Percentiles rank a stretch among this genome's conserved stretches.
phyloP scores from a whole-genome alignment of 2,329 filamentous ascomycete genomes.

The Botrytis fragariae region DNA sequence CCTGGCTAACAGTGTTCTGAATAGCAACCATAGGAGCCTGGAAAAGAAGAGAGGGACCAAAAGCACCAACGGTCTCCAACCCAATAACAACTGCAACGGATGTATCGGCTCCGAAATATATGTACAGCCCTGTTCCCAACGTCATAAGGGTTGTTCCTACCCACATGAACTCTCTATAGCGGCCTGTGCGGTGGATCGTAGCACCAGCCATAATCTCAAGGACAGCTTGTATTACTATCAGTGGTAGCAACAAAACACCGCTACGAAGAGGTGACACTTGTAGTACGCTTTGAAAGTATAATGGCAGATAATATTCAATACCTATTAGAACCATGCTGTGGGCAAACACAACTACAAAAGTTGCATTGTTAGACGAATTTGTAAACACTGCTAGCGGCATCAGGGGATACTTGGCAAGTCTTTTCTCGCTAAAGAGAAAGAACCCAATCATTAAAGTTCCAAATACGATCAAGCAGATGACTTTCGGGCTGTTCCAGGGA shows the following conservation, averaged over 20 bases:
- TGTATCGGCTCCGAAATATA: constrained; percentile 41
- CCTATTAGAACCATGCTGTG: constrained; percentile 61
- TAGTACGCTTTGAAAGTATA: constrained; percentile 80
- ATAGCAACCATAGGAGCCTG: constrained; percentile 55
- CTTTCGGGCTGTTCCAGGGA: constrained; percentile 69
- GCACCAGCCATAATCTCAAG: constrained; percentile 61
- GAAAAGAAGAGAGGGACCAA: constrained; percentile 53
- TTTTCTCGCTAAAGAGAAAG: constrained; percentile 70
- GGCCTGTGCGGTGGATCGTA: constrained; percentile 57
- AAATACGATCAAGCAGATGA: constrained; percentile 76
- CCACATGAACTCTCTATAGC: constrained; percentile 48
- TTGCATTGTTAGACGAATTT: constrained; percentile 53
- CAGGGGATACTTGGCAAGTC: constrained; percentile 70
- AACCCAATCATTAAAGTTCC: constrained; percentile 50
- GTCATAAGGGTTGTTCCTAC: constrained; percentile 44
- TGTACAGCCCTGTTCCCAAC: constrained; percentile 46
- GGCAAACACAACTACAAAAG: neutral
- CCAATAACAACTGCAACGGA: constrained; percentile 45
- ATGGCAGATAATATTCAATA: constrained; percentile 36
- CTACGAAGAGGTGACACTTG: constrained; percentile 66
- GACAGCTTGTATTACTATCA: constrained; percentile 62
- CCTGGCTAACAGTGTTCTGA: constrained; percentile 48
- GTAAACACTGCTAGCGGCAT: constrained; percentile 73
- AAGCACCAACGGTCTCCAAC: constrained; percentile 49
- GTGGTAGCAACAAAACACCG: constrained; percentile 71